Evolutionary conservation across 2,329 filamentous ascomycete genomes (phyloP).

Genomic region (Colletotrichum gigasporum): DNA sequence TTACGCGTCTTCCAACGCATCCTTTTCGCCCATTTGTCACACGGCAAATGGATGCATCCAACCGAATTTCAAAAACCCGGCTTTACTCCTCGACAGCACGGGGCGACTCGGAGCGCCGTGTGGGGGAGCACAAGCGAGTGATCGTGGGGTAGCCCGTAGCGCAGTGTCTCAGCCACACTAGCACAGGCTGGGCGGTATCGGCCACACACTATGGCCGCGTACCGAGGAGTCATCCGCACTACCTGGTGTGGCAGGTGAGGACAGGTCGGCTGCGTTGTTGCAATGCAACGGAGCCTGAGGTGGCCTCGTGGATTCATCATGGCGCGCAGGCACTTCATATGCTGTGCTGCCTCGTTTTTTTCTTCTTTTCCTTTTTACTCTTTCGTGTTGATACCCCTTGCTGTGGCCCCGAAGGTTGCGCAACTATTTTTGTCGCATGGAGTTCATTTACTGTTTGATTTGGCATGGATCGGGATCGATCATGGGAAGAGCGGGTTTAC

Average conservation of each 20-base stretch:
- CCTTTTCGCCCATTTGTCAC: not conserved
- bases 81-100: not conserved
- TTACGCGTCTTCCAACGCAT: not conserved
- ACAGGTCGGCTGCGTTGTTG: slow-evolving; percentile 21
- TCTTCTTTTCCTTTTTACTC: not conserved
- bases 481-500: slow-evolving; percentile 12
- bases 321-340: slow-evolving; percentile 24
- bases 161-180: slow-evolving; percentile 29
- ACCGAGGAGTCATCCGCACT: slow-evolving; percentile 21
- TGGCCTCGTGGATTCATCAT: slow-evolving; percentile 24
- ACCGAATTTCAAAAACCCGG: not conserved
- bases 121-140: slow-evolving; percentile 22
- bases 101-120: slow-evolving; percentile 15
- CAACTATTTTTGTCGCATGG: slow-evolving; percentile 19
- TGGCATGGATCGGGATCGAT: slow-evolving; percentile 1
- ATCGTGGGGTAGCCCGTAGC: slow-evolving; percentile 22
- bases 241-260: slow-evolving; percentile 28
- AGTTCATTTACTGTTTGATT: slow-evolving; percentile 7
- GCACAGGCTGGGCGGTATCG: slow-evolving; percentile 24
- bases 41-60: not conserved
- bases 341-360: not conserved
- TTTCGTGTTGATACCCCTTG: slow-evolving; percentile 31
- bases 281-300: not conserved
- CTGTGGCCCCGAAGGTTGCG: slow-evolving; percentile 8
- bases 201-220: not conserved